Percentiles rank a stretch among this genome's conserved stretches.
phyloP scores from a whole-genome alignment of 306 rosid species.

The Amphicarpaea edgeworthii region DNA sequence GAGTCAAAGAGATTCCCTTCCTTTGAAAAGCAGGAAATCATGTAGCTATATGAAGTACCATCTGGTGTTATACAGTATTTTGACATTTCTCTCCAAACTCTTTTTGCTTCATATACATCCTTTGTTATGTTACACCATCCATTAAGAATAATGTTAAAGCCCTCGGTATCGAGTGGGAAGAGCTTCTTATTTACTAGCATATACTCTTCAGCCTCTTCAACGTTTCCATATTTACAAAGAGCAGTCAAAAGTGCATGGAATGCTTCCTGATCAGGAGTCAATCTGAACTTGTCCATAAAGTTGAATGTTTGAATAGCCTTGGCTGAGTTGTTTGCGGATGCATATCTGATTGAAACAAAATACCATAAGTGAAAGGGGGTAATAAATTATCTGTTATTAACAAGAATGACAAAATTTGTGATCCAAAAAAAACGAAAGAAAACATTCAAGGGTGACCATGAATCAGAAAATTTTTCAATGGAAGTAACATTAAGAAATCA shows the following conservation, averaged over 20 bases:
- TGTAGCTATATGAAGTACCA: constrained; percentile 77
- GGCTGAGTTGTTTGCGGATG: constrained; percentile 64
- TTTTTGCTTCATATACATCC: constrained; percentile 76
- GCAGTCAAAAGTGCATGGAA: constrained; percentile 63
- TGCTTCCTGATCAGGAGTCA: constrained; percentile 80
- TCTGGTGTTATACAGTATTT: constrained; percentile 72
- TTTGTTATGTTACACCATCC: constrained; percentile 82
- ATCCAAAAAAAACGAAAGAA: constrained; percentile 26
- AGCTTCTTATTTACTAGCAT: constrained; percentile 82
- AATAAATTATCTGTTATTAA: background rate
- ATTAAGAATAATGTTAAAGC: constrained; percentile 84
- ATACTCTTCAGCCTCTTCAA: constrained; percentile 94
- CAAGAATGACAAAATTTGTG: constrained; percentile 28
- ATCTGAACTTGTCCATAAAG: constrained; percentile 78
- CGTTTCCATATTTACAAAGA: constrained; percentile 75
- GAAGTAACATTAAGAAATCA: constrained; percentile 1
- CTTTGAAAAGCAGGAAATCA: constrained; percentile 90
- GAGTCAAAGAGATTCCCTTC: constrained; percentile 85
- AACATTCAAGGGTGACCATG: background rate
- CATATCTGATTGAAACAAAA: constrained; percentile 71
- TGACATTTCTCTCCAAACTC: constrained; percentile 94
- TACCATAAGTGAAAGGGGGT: background rate
- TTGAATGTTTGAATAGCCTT: constrained; percentile 76
- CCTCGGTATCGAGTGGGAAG: constrained; percentile 67
- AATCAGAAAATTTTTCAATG: background rate